A percentile compares a stretch with the other conserved stretches of the same genome.
phyloP scores from a whole-genome alignment of 257 asterid genomes.

The Solanum piurae region DNA sequence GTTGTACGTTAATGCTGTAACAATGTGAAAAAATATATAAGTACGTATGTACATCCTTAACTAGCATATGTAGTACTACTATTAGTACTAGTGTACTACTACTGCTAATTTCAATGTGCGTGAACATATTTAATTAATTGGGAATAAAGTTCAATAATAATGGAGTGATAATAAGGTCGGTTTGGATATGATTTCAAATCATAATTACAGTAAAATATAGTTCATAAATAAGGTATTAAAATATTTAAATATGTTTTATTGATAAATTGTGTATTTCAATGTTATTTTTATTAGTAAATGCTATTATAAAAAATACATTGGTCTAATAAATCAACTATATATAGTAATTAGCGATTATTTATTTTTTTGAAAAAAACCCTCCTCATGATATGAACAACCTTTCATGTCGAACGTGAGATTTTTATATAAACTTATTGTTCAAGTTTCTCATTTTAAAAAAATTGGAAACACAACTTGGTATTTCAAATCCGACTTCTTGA shows the following conservation, averaged over 20 bases:
- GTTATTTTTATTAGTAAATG: no score
- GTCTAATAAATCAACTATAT: no score
- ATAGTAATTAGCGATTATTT: background rate
- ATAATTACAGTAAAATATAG: no score
- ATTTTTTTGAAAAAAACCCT: no score
- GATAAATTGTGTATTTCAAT: no score
- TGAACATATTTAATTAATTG: background rate
- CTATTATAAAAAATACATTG: background rate
- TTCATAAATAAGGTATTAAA: no score
- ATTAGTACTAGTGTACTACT: background rate
- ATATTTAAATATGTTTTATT: no score
- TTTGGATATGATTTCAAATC: background rate
- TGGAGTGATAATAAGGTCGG: background rate
- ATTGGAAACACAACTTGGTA: background rate
- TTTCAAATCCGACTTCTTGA: no score
- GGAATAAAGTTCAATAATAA: background rate
- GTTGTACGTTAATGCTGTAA: conserved; percentile 16
- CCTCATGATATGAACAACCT: background rate
- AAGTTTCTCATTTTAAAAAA: no score
- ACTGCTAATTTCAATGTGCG: background rate
- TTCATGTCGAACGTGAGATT: background rate
- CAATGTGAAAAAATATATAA: background rate
- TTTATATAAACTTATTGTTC: no score
- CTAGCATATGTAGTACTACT: background rate
- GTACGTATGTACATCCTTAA: background rate